phyloP scores from a whole-genome alignment of 306 rosid species.

The Castanea mollissima region DNA sequence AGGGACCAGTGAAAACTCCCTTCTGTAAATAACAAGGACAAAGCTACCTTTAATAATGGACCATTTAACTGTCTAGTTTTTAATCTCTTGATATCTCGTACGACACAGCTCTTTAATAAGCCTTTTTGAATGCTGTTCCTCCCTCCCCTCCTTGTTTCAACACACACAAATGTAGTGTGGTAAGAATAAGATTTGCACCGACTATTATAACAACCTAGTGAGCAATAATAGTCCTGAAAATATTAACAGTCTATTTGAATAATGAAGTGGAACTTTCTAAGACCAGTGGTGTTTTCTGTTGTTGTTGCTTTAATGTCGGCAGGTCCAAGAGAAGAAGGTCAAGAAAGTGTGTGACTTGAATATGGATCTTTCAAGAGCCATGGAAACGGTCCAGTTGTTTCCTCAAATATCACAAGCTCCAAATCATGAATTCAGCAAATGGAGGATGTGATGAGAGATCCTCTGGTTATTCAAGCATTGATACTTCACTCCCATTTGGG shows the following conservation, averaged over 20 bases:
- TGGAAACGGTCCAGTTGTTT: constrained; percentile 43
- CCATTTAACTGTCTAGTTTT: neutral
- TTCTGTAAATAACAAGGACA: neutral
- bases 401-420: constrained; percentile 37
- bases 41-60: neutral
- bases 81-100: neutral
- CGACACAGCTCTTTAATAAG: neutral
- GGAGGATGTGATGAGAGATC: constrained; percentile 47
- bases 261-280: constrained; percentile 1
- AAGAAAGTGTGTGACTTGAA: constrained; percentile 60
- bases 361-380: constrained; percentile 38
- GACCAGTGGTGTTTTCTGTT: constrained; percentile 3
- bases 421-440: constrained; percentile 36
- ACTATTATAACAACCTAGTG: neutral
- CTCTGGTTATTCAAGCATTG: constrained; percentile 25
- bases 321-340: constrained; percentile 60
- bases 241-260: neutral
- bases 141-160: neutral
- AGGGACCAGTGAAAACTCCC: neutral
- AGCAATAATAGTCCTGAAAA: neutral
- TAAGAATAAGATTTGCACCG: neutral
- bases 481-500: constrained; percentile 35
- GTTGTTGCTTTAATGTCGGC: neutral
- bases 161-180: neutral
- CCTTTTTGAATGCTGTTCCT: neutral